Evolutionary conservation across 768 basidiomycete genomes (phyloP), one percentile per base, ranked within the genome.

Genomic region (Suillus weaverae): DNA sequence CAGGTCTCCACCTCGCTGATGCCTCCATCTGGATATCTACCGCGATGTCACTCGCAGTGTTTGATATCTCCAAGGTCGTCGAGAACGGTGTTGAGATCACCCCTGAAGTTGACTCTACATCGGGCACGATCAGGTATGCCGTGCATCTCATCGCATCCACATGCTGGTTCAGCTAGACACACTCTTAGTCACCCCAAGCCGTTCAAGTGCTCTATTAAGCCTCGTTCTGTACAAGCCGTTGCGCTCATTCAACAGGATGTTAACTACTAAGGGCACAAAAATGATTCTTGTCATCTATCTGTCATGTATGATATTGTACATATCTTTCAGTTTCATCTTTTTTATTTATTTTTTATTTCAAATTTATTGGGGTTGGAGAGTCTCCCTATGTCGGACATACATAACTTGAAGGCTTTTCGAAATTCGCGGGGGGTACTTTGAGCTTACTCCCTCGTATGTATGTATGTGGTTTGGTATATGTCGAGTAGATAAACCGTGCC

Each of bases 91-190:
- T 74, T 1, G 78, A 78, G 22, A 69, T 84, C 43, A 80, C 81
- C 60, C 85, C 85, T 22, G 73, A 83, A 8, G 80, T 83, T 64
- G 82, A 82, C 20, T 80, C 80, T 66, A 84, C 84, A 11, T 81
- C 80, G 11, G 85, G 85, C 33, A 84, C 85, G 1, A 86, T 87
- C 65, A 86, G 85, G 86, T 82, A 70, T 67, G 38, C 20, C 2
- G 4, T 18, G 4, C 2, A 32, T 53, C 2, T 10, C 33, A 53
- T 53, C 51, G 2, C 51, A 3, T 53, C 9, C 18, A 8, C 8
- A 8, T 20, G 30, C 32, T 53, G 32, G 16, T 53, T 18, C 33
- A 7, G 2, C 33, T 18, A 33, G 18, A 43, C 5, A 16, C 3
- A 32, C 9, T 32, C 9, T 8, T 32, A 53, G 51, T 4, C 51